A percentile compares a stretch with the other conserved stretches of the same genome.
These are phyloP conservation scores for Xerocomus brunneocitrinus DNA, from an alignment of 768 basidiomycete species.

Conservation along the genomic window DNA sequence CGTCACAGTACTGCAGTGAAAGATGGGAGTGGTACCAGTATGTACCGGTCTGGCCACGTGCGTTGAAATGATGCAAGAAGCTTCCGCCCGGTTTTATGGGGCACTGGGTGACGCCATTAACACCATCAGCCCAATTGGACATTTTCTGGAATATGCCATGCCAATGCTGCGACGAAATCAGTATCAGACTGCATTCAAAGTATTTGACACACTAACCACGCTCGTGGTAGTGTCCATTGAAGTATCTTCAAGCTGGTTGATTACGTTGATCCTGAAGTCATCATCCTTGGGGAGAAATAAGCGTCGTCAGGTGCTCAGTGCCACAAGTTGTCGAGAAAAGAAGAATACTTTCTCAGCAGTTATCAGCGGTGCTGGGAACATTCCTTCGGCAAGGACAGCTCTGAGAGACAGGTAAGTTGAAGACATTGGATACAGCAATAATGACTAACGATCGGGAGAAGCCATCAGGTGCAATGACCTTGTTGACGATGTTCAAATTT, in stretches of 20 bases:
- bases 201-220: slow-evolving; percentile 35
- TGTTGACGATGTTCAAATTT: slow-evolving; percentile 39
- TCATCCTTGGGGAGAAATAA: slow-evolving; percentile 35
- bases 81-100: slow-evolving; percentile 19
- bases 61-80: slow-evolving; percentile 23
- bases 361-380: slow-evolving; percentile 44
- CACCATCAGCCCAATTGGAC: slow-evolving; percentile 45
- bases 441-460: slow-evolving; percentile 36
- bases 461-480: slow-evolving; percentile 45
- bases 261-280: slow-evolving; percentile 40
- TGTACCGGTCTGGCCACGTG: slow-evolving; percentile 23
- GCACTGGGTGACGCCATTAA: slow-evolving; percentile 33
- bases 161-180: slow-evolving; percentile 42
- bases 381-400: slow-evolving; percentile 39
- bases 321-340: background rate
- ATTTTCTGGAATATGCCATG: slow-evolving; percentile 45
- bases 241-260: slow-evolving; percentile 39
- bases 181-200: background rate
- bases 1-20: slow-evolving; percentile 36
- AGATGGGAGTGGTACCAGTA: slow-evolving; percentile 36
- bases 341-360: slow-evolving; percentile 30
- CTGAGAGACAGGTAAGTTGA: slow-evolving; percentile 17
- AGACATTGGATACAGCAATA: background rate
- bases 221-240: slow-evolving; percentile 48
- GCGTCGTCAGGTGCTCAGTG: background rate